These are phyloP conservation scores for Phytophthora melonis DNA, from an alignment of 352 stramenopile species.

Conservation along the genomic window DNA sequence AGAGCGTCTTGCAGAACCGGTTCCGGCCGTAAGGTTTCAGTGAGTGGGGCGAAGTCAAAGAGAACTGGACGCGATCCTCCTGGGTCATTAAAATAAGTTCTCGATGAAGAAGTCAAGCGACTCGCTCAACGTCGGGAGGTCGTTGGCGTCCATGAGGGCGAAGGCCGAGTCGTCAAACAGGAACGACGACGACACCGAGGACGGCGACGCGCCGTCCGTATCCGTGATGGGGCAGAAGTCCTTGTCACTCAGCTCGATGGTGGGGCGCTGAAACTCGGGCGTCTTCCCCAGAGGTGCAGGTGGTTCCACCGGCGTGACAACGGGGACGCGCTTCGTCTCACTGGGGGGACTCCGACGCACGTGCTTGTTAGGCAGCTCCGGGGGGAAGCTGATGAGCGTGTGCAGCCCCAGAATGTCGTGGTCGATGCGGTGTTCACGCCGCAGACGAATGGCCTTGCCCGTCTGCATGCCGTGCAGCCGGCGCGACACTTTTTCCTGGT, in stretches of 20 bases:
- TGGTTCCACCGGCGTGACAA: not conserved
- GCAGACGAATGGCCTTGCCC: conserved; percentile 54
- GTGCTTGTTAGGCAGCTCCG: conserved; percentile 38
- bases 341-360: conserved; percentile 18
- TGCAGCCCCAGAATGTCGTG: conserved; percentile 52
- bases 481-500: conserved; percentile 78
- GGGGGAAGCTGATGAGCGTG: conserved; percentile 43
- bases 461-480: conserved; percentile 68
- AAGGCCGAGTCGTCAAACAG: conserved; percentile 28
- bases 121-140: conserved; percentile 60
- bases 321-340: conserved; percentile 9
- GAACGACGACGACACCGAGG: conserved; percentile 42
- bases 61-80: not conserved
- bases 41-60: not conserved
- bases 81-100: conserved; percentile 36
- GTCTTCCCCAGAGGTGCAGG: conserved; percentile 1
- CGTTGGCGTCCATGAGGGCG: conserved; percentile 31
- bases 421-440: conserved; percentile 71
- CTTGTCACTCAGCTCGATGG: conserved; percentile 25
- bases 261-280: conserved; percentile 32
- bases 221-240: conserved; percentile 16
- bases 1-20: not conserved
- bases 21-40: not conserved
- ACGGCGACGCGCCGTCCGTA: conserved; percentile 42
- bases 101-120: conserved; percentile 75